A percentile compares a stretch with the other conserved stretches of the same genome.
Evolutionary conservation across 1,284 basidiomycete species (phyloP).

Genomic region (Naganishia liquefaciens): DNA sequence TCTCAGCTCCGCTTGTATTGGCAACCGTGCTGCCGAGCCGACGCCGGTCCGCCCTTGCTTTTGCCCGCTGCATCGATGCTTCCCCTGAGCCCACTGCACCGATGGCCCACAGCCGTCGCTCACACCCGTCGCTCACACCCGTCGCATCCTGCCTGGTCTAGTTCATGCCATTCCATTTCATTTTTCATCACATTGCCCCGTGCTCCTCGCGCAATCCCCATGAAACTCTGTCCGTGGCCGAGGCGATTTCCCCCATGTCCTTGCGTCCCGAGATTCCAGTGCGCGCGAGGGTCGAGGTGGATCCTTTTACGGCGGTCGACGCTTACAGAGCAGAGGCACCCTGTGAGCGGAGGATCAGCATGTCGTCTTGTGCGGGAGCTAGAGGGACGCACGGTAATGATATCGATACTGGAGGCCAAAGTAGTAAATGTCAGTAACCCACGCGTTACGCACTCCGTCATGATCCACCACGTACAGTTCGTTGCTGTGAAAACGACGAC

Average conservation of each 20-base stretch:
- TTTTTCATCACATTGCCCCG: constrained; percentile 16
- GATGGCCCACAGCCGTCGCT: too few relatives aligned
- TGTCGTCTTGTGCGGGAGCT: constrained; percentile 4
- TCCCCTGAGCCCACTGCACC: too few relatives aligned
- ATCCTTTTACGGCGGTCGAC: constrained; percentile 9
- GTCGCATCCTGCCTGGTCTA: background rate
- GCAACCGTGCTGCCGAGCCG: too few relatives aligned
- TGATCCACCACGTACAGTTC: constrained; percentile 41
- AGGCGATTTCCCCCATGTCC: background rate
- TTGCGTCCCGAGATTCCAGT: background rate
- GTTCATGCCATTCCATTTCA: constrained; percentile 21
- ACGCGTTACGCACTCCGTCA: background rate
- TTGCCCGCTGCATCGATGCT: too few relatives aligned
- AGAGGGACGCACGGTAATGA: constrained; percentile 43
- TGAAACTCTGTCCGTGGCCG: background rate
- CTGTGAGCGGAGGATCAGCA: background rate
- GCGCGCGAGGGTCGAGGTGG: constrained; percentile 3
- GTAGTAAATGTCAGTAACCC: background rate
- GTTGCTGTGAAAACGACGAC: constrained; percentile 36
- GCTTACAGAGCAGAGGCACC: constrained; percentile 32
- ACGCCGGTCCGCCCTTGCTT: too few relatives aligned
- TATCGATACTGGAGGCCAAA: constrained; percentile 42
- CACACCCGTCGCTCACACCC: too few relatives aligned
- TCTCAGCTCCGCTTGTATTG: background rate
- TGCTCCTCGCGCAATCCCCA: background rate